Evolutionary conservation across 768 basidiomycete species (phyloP), one percentile per base, ranked within the genome.

Genomic region (Holtermanniella nyarrowii): DNA sequence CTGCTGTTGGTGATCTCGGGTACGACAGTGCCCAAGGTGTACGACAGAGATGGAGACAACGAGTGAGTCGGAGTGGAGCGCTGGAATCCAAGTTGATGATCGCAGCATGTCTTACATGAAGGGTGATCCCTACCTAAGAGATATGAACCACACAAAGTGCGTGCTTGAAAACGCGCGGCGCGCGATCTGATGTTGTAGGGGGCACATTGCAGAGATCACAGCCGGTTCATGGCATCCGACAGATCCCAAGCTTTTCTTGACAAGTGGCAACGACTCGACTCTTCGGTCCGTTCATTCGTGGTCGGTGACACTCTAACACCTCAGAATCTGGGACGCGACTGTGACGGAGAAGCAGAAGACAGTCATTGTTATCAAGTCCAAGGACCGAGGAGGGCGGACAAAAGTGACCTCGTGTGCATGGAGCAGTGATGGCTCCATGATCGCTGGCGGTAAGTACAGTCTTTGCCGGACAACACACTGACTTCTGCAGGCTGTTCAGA

Each of bases 111-210:
- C 73, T 50, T 77, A 65, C 70, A 77, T 88, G 66, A 97, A 97
- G 74, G 95, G 95, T 26, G 95, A 99, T 73, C 88, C 86, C 54
- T 99, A 97, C 70, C 86, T 99, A 60, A 84, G 95, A 50, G 95
- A 99, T 73, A 91, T 99, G 87, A 88, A 88, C 72, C 84, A 97
- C 67, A 99, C 95, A n/a, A 79, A 84, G 93, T 93, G 62, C 59
- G 89, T 76, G 18, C 7, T 5, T 24, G 10, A 43, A 44, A 24
- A 3, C 26, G 46, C 13, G 43, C 43, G 25, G 22, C 14, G 26
- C 26, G 49, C 44, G 37, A 24, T 41, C 52, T 61, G 23, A 60
- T 31, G 18, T 25, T 53, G n/a, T 58, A 96, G 91, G 24, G 95
- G 95, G 1, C 95, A 99, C 74, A 91, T 96, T 40, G 83, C 84